A percentile compares a stretch with the other conserved stretches of the same genome.
Conservation (phyloP, 208 protist genomes). For the Trypanosomatidae sp. region DNA sequence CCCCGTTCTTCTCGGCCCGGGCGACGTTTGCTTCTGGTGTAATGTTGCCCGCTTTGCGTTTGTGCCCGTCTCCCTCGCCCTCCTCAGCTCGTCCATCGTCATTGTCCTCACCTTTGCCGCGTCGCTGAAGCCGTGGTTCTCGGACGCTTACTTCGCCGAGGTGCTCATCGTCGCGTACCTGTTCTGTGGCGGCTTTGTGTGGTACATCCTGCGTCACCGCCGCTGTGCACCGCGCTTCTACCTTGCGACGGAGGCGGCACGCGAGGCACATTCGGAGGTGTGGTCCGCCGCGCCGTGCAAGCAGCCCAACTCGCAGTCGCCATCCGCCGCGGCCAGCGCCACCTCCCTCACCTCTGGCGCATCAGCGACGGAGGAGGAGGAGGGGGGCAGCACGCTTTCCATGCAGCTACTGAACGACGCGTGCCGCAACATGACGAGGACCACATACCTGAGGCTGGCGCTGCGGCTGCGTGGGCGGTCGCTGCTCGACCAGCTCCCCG, state of each 20-base stretch:
- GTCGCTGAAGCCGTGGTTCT: constrained; percentile 64
- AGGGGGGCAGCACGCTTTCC: neutral
- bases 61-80: constrained; percentile 40
- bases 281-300: constrained; percentile 6
- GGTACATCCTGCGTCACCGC: constrained; percentile 26
- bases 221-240: constrained; percentile 14
- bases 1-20: constrained; percentile 33
- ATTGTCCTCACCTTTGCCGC: constrained; percentile 42
- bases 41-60: constrained; percentile 49
- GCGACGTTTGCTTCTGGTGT: constrained; percentile 69
- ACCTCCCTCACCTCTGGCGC: neutral
- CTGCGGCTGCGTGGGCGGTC: constrained; percentile 38
- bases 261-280: neutral
- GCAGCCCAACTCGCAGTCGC: neutral
- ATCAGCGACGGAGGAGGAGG: neutral
- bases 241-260: constrained; percentile 18
- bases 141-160: constrained; percentile 46
- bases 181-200: constrained; percentile 17
- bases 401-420: constrained; percentile 26
- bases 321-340: neutral
- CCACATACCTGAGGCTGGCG: constrained; percentile 39
- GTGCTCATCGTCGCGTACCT: constrained; percentile 40
- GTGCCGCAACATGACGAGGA: constrained; percentile 27
- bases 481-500: constrained; percentile 30
- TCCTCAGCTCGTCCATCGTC: constrained; percentile 27